These are phyloP conservation scores for Russula earlei DNA, from an alignment of 768 basidiomycete species.

Conservation along the genomic window DNA sequence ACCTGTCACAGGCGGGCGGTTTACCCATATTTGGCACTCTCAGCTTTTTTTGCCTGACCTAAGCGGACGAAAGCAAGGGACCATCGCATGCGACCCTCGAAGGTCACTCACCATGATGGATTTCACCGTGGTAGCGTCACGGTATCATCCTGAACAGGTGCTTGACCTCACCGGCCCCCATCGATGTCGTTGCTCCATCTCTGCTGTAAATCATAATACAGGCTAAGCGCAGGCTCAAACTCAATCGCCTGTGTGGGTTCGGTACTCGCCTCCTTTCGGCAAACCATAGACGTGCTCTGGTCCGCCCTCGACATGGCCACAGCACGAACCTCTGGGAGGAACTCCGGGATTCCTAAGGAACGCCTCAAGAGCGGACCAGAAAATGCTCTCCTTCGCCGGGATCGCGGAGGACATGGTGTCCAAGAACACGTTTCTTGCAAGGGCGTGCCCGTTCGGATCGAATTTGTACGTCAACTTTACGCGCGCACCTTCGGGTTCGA, in stretches of 20 bases:
- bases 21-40: too few species aligned
- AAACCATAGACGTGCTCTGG: neutral
- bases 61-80: too few species aligned
- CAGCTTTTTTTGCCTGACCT: too few species aligned
- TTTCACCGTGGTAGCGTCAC: neutral
- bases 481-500: slow-evolving; percentile 38
- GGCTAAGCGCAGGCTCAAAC: neutral
- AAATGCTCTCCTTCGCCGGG: slow-evolving; percentile 1
- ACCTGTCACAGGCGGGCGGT: too few species aligned
- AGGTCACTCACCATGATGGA: too few species aligned
- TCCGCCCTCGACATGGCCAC: slow-evolving; percentile 21
- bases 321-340: slow-evolving; percentile 35
- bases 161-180: neutral
- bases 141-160: too few species aligned
- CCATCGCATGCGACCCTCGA: too few species aligned
- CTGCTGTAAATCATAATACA: neutral
- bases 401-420: too few species aligned
- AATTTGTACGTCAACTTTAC: slow-evolving; percentile 40
- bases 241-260: neutral
- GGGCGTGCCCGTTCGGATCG: slow-evolving; percentile 16
- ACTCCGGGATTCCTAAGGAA: slow-evolving; percentile 28
- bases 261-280: slow-evolving; percentile 7
- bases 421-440: neutral
- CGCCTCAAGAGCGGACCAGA: slow-evolving; percentile 17
- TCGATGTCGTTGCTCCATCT: neutral